Base-by-base conservation (phyloP, 371 early-diverging fungal species). In the Mucor lusitanicus region DNA sequence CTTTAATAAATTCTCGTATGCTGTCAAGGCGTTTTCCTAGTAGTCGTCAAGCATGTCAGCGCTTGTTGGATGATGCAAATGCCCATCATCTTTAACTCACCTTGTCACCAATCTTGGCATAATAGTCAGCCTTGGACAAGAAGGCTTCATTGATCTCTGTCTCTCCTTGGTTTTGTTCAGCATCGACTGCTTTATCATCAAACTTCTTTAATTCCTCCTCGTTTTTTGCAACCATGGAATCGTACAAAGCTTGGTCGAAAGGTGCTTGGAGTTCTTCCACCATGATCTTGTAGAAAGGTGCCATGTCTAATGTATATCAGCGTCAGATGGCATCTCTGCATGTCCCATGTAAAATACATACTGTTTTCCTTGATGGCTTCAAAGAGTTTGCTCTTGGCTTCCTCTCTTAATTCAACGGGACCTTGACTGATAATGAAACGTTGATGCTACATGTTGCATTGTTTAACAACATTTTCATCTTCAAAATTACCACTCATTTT, bases 101-200 rank as follows among this genome's bases (percentile, higher is more conserved):
- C 88, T 97, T 97, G 70, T 96, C 94, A 39, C 99, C 98, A 73
- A 97, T 99, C 73, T 91, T 87, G 25, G 97, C 90, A 68, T 93
- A 86, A 63, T 93, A 96, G 62, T 94, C 88, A 7, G 99, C 99
- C 67, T 94, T 94, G n/a, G 93, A 92, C 39, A 95, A 87, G 67
- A 96, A 80, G 21, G 94, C 91, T 65, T 97, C 97, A 63, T 90
- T 91, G 69, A 96, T 89, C 76, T 99, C 99, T 19, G 97, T 94
- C 71, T 97, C 97, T 54, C 98, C 99, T 69, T 93, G 79, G 70
- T 95, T 96, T 68, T 92, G 87, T 75, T 93, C 90, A 12, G 97
- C 98, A 72, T 96, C 96, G 61, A 86, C 87, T 19, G 95, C 83
- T 68, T 91, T 91, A 40, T 88, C 94, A 44, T 97, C 96, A 57